phyloP scores from a whole-genome alignment of 345 rosid species.

The Noccaea bulbosa region DNA sequence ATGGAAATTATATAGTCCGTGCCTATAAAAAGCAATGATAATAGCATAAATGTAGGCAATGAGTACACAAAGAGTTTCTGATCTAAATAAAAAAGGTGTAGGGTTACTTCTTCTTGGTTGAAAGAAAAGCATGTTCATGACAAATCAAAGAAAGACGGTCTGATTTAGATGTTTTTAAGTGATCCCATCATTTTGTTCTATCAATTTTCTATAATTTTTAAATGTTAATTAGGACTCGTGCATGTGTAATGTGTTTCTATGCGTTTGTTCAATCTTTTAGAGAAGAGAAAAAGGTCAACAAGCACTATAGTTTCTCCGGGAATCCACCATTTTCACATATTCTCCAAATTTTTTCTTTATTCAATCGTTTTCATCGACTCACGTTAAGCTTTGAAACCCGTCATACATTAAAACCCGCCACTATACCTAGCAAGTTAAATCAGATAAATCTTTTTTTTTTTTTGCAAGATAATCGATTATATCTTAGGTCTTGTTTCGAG shows the following conservation, averaged over 20 bases:
- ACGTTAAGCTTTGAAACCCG: background rate
- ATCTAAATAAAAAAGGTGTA: slow-evolving; percentile 43
- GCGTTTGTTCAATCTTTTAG: slow-evolving; percentile 39
- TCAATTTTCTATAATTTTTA: background rate
- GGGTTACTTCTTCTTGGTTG: slow-evolving; percentile 44
- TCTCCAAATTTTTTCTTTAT: slow-evolving; percentile 13
- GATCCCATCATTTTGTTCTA: slow-evolving; percentile 41
- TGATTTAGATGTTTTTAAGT: slow-evolving; percentile 41
- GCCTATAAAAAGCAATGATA: slow-evolving; percentile 47
- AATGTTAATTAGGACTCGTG: slow-evolving; percentile 37
- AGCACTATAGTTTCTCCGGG: slow-evolving; percentile 37
- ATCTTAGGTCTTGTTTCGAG: too few species aligned
- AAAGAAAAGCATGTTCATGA: slow-evolving; percentile 38
- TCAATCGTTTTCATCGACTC: slow-evolving; percentile 21
- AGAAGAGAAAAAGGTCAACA: slow-evolving; percentile 40
- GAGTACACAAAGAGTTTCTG: slow-evolving; percentile 44
- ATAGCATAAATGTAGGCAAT: slow-evolving; percentile 48
- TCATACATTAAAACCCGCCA: too few species aligned
- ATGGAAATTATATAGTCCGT: slow-evolving; percentile 40
- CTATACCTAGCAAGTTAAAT: too few species aligned
- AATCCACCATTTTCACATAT: slow-evolving; percentile 34
- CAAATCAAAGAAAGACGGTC: slow-evolving; percentile 37
- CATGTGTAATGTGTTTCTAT: slow-evolving; percentile 38
- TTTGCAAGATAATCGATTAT: too few species aligned
- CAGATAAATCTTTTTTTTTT: too few species aligned